phyloP scores from a whole-genome alignment of 345 rosid genomes.

The Hibiscus trionum region DNA sequence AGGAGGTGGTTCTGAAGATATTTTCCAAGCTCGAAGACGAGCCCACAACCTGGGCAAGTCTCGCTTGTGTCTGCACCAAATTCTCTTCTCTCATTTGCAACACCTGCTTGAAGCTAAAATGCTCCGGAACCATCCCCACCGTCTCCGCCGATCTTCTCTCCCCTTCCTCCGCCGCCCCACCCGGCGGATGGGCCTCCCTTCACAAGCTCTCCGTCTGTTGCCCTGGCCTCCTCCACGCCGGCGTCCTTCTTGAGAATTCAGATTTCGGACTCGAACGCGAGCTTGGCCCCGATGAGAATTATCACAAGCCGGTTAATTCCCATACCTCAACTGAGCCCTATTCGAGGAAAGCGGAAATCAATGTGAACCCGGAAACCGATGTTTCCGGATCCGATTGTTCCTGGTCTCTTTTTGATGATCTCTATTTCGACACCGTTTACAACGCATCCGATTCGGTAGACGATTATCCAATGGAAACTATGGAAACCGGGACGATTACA shows the following conservation, averaged over 20 bases:
- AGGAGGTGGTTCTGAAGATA: constrained; percentile 72
- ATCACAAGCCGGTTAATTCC: constrained; percentile 6
- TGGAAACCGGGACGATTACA: constrained; percentile 20
- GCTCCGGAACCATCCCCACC: constrained; percentile 48
- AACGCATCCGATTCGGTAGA: constrained; percentile 38
- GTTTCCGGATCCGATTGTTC: constrained; percentile 24
- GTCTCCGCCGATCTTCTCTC: constrained; percentile 61
- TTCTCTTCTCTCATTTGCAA: constrained; percentile 67
- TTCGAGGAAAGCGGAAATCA: constrained; percentile 2
- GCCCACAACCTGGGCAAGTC: constrained; percentile 74
- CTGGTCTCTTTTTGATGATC: constrained; percentile 86
- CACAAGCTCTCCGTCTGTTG: constrained; percentile 77
- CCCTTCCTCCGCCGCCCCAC: constrained; percentile 17
- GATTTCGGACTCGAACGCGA: constrained; percentile 94
- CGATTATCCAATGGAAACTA: constrained; percentile 10
- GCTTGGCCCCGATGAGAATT: constrained; percentile 65
- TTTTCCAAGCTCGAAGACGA: constrained; percentile 87
- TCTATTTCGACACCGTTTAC: constrained; percentile 59
- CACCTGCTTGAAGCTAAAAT: constrained; percentile 61
- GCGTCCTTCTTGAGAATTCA: constrained; percentile 80
- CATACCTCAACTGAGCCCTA: constrained; percentile 11
- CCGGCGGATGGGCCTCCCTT: constrained; percentile 76
- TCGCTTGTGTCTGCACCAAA: constrained; percentile 80
- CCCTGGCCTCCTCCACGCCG: constrained; percentile 87
- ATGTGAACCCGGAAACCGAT: constrained; percentile 10